Evolutionary conservation across 1,139 yeast genomes (phyloP).

Genomic region (Meyerozyma sp.): DNA sequence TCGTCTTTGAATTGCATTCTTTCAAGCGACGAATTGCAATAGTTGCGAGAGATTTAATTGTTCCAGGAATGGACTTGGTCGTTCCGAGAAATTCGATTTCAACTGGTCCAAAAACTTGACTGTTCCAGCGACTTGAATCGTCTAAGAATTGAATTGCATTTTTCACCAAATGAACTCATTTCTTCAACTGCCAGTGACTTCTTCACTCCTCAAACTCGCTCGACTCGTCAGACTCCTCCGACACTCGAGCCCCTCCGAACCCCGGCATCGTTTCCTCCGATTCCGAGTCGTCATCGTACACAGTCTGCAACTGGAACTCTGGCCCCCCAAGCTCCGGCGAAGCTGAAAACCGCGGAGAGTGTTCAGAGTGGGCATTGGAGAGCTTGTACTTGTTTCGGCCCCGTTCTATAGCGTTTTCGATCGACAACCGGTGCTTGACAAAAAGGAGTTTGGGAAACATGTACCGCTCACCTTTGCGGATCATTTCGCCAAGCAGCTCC

Average conservation of each 20-base stretch:
- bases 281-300: neutral
- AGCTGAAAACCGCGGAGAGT: neutral
- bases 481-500: conserved; percentile 49
- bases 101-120: too few relatives aligned
- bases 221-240: neutral
- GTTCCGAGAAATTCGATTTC: too few relatives aligned
- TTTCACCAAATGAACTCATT: too few relatives aligned
- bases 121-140: too few relatives aligned
- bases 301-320: neutral
- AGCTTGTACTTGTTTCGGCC: conserved; percentile 32
- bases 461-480: conserved; percentile 58
- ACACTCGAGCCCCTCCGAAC: neutral
- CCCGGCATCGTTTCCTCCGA: neutral
- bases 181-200: too few relatives aligned
- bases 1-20: too few relatives aligned
- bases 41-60: too few relatives aligned
- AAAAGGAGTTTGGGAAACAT: conserved; percentile 65
- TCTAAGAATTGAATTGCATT: too few relatives aligned
- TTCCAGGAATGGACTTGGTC: too few relatives aligned
- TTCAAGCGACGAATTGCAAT: too few relatives aligned
- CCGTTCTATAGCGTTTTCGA: conserved; percentile 59
- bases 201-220: too few relatives aligned
- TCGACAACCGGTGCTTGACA: conserved; percentile 55
- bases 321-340: neutral
- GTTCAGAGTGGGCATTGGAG: conserved; percentile 3